Conservation (phyloP, 495 filamentous ascomycete genomes). For the Ascodesmis nigricans region DNA sequence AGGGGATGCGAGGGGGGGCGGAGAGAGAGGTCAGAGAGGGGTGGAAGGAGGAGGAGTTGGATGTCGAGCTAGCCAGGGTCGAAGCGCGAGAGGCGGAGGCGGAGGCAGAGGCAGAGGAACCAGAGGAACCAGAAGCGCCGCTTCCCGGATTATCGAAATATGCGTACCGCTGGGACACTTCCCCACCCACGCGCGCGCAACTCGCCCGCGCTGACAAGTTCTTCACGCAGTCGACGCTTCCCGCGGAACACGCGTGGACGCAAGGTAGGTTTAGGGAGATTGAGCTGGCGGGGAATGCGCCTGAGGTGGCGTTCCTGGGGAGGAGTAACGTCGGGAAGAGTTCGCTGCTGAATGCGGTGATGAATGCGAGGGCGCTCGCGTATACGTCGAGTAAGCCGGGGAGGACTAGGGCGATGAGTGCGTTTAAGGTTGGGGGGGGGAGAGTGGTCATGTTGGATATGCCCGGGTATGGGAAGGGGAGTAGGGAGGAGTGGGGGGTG, state of each 20-base stretch:
- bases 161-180: conserved; percentile 20
- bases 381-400: conserved; percentile 54
- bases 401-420: conserved; percentile 61
- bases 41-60: too few species aligned
- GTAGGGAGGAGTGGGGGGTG: conserved; percentile 53
- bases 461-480: conserved; percentile 79
- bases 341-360: conserved; percentile 59
- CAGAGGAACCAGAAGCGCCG: conserved; percentile 2
- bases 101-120: too few species aligned
- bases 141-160: conserved; percentile 5
- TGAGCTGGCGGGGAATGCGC: conserved; percentile 30
- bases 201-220: conserved; percentile 35
- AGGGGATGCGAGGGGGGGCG: too few species aligned
- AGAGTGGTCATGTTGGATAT: conserved; percentile 55
- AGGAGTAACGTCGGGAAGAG: conserved; percentile 22
- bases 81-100: too few species aligned
- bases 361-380: conserved; percentile 33
- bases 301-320: conserved; percentile 27
- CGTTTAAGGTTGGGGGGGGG: conserved; percentile 47
- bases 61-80: too few species aligned
- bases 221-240: conserved; percentile 37
- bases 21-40: too few species aligned
- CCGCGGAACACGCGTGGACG: conserved; percentile 46
- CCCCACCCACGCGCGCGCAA: conserved; percentile 30
- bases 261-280: conserved; percentile 50